Evolutionary conservation across 441 rosid species (phyloP), one percentile per base, ranked within the genome.

Genomic region (Cnidoscolus chayamansa): DNA sequence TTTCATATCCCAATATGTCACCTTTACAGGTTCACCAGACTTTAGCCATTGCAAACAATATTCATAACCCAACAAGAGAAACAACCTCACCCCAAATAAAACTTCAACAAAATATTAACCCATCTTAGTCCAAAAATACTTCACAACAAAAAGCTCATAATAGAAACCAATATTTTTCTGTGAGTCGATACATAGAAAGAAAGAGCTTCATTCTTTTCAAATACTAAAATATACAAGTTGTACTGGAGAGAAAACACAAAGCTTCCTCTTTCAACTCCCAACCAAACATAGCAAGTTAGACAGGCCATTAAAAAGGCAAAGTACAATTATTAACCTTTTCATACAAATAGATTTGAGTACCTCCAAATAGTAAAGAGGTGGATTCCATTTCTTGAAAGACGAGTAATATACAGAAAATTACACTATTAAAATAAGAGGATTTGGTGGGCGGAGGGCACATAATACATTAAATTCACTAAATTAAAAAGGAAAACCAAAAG

Each of bases 51-150:
- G 51, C 45, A 65, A 32, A 80, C 43, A 74, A 49, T 17, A 63
- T 62, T 58, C 50, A 56, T 32, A 45, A 31, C 40, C 3, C 56
- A 72, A 75, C 40, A 47, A 63, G 65, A 73, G 54, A 72, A 50
- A 45, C 31, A 40, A 4, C 45, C 45, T 0, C 45, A 16, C 49
- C 32, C 8, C 19, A 19, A 37, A 60, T 15, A 19, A 20, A 16
- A 32, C 45, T 57, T 66, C 15, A 58, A 20, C 31, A 20, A 30
- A 40, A 58, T 43, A 70, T 25, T 59, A 56, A 47, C 19, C 58
- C 5, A 25, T 16, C 32, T 6, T 67, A n/a, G 9, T 35, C 47
- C 74, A 35, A 60, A 60, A 69, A 60, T 10, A 69, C 20, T 19
- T 7, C 68, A 13, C 15, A 51, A 1, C 56, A 68, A 59, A 13